These are phyloP conservation scores for Oryza rufipogon DNA, from an alignment of 176 grass and related monocot genomes.

Conservation along the genomic window DNA sequence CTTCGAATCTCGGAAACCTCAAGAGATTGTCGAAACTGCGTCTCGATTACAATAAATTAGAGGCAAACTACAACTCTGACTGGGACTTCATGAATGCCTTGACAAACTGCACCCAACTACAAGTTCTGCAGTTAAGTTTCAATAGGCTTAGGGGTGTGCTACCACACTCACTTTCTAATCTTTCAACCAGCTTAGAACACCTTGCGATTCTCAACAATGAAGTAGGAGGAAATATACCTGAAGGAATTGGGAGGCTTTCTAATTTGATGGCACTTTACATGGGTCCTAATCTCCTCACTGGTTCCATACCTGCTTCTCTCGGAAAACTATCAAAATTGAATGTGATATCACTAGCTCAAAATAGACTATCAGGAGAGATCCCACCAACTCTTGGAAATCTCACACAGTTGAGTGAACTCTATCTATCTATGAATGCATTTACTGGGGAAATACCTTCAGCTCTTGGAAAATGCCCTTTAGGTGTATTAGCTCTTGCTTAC, in stretches of 20 bases:
- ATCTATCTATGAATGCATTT: not conserved
- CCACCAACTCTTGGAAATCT: conserved; percentile 31
- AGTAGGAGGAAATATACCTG: conserved; percentile 20
- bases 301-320: not conserved
- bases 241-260: conserved; percentile 18
- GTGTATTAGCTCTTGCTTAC: not conserved
- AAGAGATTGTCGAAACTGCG: too few relatives aligned
- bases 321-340: not conserved
- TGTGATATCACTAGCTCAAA: not conserved
- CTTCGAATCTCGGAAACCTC: too few relatives aligned
- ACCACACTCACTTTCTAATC: too few relatives aligned
- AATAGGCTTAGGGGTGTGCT: too few relatives aligned
- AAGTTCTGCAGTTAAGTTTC: too few relatives aligned
- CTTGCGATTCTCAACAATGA: too few relatives aligned
- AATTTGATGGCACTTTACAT: not conserved
- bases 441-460: conserved; percentile 8
- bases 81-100: too few relatives aligned
- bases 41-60: too few relatives aligned
- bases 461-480: not conserved
- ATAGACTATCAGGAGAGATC: conserved; percentile 15
- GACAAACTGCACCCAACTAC: too few relatives aligned
- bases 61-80: too few relatives aligned
- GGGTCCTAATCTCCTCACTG: not conserved
- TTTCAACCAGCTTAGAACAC: too few relatives aligned
- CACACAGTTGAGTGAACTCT: not conserved